Evolutionary conservation across 2,329 filamentous ascomycete genomes (phyloP), one percentile per base, ranked within the genome.

Genomic region (Coleophoma eucalyptorum): DNA sequence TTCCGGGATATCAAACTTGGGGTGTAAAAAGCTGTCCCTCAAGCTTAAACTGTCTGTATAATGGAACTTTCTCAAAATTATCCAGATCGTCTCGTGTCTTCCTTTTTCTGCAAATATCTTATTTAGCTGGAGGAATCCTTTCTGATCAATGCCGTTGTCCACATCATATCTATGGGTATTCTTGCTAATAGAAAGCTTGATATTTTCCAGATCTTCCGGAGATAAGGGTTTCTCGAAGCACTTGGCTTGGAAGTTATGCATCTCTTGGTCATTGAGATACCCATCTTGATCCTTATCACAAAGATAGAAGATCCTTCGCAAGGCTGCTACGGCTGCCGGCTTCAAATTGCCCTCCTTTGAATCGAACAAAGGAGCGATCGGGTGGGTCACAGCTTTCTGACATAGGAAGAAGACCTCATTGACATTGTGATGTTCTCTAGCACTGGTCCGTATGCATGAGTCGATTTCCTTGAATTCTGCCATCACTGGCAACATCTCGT

Each of bases 401-500:
- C 94, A 99, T 13, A 99, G 83, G 64, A 96, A 97, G 73, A 99
- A 97, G 53, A 93, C 90, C 69, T 93, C 92, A 67, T 96, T 96
- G 67, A 97, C 89, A 69, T 97, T 97, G 61, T 87, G 85, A 65
- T 96, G 90, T 63, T 96, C 90, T 61, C 90, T 84, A 18, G 93
- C 91, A 69, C 92, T 97, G 8, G 92, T 91, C 50, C 94, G 83
- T 65, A 99, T 97, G 70, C 94, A 99, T 0, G 92, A 96, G 67
- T 99, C 94, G 57, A 99, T 97, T 69, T 97, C 94, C 66, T 96
- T 93, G 72, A 97, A 99, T 72, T 99, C 94, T 54, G 89, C 87
- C 94, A 99, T 97, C 58, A 99, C 86, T 1, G 94, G 94, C 32
- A 97, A 77, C 90, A 99, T 97, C 73, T 99, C 94, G 68, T 97